Base-by-base conservation (phyloP, 305 asterid species). In the Fraxinus xanthoxyloides region DNA sequence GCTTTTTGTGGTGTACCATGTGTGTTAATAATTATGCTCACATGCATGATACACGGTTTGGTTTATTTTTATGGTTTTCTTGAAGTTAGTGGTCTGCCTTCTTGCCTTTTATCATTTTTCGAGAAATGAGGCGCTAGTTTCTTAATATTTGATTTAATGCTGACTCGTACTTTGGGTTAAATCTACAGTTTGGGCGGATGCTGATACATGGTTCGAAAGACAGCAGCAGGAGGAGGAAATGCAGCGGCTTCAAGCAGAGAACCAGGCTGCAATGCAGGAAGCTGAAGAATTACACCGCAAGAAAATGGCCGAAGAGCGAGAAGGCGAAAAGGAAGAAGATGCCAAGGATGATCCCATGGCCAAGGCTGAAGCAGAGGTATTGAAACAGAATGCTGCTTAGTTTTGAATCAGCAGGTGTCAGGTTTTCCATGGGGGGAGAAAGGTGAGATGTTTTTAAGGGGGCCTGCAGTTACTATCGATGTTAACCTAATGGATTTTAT, bases 151-250 rank as follows among this genome's bases (percentile, higher is more conserved):
- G 31, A 7, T 63, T 48, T 54, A 51, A 54, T 73, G 65, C 81
- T 86, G 17, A 87, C 32, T 13, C n/a, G 34, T 70, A 24, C 72
- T 72, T 72, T 79, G 67, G 35, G 82, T 84, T 19, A 54, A 35
- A 9, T 7, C 77, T 79, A 21, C 92, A 95, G 99, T 95, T 85
- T 95, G 99, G 99, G 99, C 97, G 80, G 99, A 95, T 83, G 99
- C 98, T 12, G 98, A 95, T 81, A 93, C 98, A 80, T 95, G 98
- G 98, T 93, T 93, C 65, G 98, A 95, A 78, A 91, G 97, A 81
- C 98, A 95, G 87, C 97, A 95, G 82, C 97, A 93, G 72, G 99
- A 95, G 81, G 92, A 89, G 89, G 99, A 95, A 83, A 85, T 92
- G 97, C 91, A 84, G 90, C 89, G 91, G 83, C 96, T 95, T 82